A percentile compares a stretch with the other conserved stretches of the same genome.
phyloP scores from a whole-genome alignment of 2,329 filamentous ascomycete species.

The Fusarium transvaalense region DNA sequence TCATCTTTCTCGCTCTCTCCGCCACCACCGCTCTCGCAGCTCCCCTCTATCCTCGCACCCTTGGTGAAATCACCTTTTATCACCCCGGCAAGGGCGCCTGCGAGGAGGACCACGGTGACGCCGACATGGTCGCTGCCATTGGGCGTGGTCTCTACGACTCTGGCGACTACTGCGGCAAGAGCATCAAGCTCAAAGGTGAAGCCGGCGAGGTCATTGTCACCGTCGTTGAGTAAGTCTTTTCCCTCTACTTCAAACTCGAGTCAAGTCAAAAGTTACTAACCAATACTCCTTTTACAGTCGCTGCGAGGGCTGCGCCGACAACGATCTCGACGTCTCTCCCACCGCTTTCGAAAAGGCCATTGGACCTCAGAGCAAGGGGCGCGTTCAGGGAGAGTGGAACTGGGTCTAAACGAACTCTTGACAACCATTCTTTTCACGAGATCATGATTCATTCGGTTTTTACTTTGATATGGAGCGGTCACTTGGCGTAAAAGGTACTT shows the following conservation, averaged over 20 bases:
- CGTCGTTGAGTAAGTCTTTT: constrained; percentile 68
- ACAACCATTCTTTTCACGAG: background rate
- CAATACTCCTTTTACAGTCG: constrained; percentile 50
- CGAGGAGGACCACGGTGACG: constrained; percentile 66
- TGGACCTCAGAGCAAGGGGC: constrained; percentile 42
- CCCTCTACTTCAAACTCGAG: background rate
- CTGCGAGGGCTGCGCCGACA: constrained; percentile 64
- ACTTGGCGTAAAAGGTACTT: background rate
- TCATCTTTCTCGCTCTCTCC: constrained; percentile 41
- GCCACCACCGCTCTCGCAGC: constrained; percentile 33
- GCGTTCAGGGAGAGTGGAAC: constrained; percentile 30
- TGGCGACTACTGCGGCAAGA: constrained; percentile 69
- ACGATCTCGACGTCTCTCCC: constrained; percentile 64
- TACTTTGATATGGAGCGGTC: background rate
- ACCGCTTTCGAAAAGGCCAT: constrained; percentile 61
- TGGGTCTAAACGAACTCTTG: constrained; percentile 37
- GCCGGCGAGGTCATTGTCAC: constrained; percentile 66
- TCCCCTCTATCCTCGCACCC: constrained; percentile 10
- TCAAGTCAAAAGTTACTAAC: too few relatives aligned
- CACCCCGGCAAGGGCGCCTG: constrained; percentile 76
- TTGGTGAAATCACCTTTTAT: constrained; percentile 65
- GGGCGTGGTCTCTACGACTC: constrained; percentile 76
- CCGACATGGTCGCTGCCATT: constrained; percentile 74
- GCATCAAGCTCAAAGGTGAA: constrained; percentile 70
- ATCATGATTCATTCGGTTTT: constrained; percentile 1